Evolutionary conservation across 2,329 filamentous ascomycete species (phyloP), one percentile per base, ranked within the genome.

Genomic region (Ophiosphaerella herpotricha): DNA sequence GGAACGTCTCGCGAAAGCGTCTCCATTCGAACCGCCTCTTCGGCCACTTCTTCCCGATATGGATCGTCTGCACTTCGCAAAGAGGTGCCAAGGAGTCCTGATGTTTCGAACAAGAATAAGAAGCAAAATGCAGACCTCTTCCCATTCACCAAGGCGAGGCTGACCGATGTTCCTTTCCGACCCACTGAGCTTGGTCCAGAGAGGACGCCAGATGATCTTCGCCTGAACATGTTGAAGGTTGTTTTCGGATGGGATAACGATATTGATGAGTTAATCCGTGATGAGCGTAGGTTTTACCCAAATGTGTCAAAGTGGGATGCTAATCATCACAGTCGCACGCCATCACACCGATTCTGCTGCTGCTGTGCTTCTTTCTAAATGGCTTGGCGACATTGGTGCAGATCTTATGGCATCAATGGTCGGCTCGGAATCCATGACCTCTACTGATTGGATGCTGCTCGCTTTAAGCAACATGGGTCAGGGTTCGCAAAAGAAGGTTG

Each of bases 161-260:
- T 97, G 6, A 88, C 84, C 54, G 91, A 96, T 57, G 84, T 97
- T 4, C 87, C 90, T 0, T 96, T 95, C 68, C 86, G 88, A 62
- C 85, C 88, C 40, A 84, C 86, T 0, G 81, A 85, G 38, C 78
- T 80, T 39, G 77, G 73, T 24, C 70, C 71, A 37, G 71, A 69
- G 36, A 68, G 75, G 12, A 77, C 71, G 6, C 74, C 85, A 7
- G 88, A 97, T 60, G 87, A 96, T 59, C 81, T 97, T 38, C 86
- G 93, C 40, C 83, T 82, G 39, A 92, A 97, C 72, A 97, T 99
- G 92, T 81, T 99, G 4, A 90, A 83, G 60, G 88, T 92, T 5
- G 91, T 99, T 2, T 99, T 99, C 72, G 94, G 94, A 3, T 99
- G 94, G 92, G 87, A 93, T 44, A 86, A 87, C 47, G 90, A 96